A percentile compares a stretch with the other conserved stretches of the same genome.
Conservation (phyloP, 2,329 filamentous ascomycete species). For the Seiridium unicorne region DNA sequence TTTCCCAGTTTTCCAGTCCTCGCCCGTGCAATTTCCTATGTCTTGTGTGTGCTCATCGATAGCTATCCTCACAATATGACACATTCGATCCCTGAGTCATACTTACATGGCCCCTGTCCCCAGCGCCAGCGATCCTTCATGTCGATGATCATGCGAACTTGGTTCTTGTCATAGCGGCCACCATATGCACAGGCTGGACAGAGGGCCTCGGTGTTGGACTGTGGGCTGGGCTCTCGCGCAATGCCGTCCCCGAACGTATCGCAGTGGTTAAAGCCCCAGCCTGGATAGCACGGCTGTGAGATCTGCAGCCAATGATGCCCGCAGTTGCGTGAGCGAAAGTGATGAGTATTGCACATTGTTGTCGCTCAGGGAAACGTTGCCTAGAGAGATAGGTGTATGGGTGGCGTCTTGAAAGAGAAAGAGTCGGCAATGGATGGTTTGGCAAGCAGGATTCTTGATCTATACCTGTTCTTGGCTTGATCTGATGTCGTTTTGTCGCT, state of each 20-base stretch:
- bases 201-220: slow-evolving; percentile 24
- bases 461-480: no score
- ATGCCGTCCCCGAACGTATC: slow-evolving; percentile 36
- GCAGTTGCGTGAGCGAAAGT: slow-evolving; percentile 48
- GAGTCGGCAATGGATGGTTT: no score
- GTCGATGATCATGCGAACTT: slow-evolving; percentile 41
- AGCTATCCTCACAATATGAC: slow-evolving; percentile 33
- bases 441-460: no score
- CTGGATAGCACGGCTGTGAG: slow-evolving; percentile 43
- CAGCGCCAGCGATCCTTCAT: slow-evolving; percentile 44
- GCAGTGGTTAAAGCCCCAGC: slow-evolving; percentile 51
- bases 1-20: neutral
- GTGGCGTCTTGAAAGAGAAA: no score
- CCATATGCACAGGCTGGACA: slow-evolving; percentile 33
- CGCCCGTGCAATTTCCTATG: neutral
- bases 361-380: neutral
- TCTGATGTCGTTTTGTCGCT: no score
- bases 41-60: neutral
- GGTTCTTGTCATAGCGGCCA: slow-evolving; percentile 46
- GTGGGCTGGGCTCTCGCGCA: slow-evolving; percentile 33
- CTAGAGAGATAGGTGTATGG: no score
- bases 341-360: slow-evolving; percentile 47
- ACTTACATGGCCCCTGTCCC: slow-evolving; percentile 41
- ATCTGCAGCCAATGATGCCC: slow-evolving; percentile 52
- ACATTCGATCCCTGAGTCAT: slow-evolving; percentile 38